Evolutionary conservation across 73 alveolate species (phyloP).

Genomic region (Symbiodinium pilosum): DNA sequence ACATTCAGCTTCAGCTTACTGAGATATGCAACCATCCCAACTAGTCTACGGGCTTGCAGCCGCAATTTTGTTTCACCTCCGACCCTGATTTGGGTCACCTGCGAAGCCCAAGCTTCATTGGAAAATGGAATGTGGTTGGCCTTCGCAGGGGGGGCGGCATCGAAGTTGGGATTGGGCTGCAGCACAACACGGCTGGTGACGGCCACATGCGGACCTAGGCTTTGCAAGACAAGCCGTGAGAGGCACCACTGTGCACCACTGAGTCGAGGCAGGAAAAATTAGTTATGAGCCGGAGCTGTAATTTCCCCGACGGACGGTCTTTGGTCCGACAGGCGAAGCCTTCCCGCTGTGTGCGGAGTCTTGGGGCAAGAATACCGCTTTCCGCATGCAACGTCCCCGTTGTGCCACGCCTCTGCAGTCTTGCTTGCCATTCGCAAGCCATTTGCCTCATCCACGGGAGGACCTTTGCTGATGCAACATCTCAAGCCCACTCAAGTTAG

Average conservation of each 20-base stretch:
- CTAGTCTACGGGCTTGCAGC: too few species aligned
- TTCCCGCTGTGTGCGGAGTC: too few species aligned
- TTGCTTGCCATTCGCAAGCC: constrained; percentile 9
- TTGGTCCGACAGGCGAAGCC: constrained; percentile 75
- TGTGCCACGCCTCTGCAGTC: background rate
- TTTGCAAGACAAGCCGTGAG: background rate
- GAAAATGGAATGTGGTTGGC: too few species aligned
- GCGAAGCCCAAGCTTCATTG: too few species aligned
- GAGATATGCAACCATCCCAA: too few species aligned
- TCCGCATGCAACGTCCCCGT: too few species aligned
- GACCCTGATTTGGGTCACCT: too few species aligned
- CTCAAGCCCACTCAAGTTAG: too few species aligned
- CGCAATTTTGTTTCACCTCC: too few species aligned
- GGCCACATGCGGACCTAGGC: constrained; percentile 85
- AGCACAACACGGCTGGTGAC: constrained; percentile 88
- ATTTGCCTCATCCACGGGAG: background rate
- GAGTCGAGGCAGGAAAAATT: background rate
- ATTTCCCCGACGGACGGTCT: constrained; percentile 90
- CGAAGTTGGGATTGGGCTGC: constrained; percentile 92
- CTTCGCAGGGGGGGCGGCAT: background rate
- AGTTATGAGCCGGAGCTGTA: background rate
- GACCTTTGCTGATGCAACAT: background rate
- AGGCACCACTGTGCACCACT: background rate
- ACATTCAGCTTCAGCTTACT: too few species aligned
- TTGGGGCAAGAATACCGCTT: too few species aligned